phyloP scores from a whole-genome alignment of 768 basidiomycete genomes.

The Lactarius akahatsu region DNA sequence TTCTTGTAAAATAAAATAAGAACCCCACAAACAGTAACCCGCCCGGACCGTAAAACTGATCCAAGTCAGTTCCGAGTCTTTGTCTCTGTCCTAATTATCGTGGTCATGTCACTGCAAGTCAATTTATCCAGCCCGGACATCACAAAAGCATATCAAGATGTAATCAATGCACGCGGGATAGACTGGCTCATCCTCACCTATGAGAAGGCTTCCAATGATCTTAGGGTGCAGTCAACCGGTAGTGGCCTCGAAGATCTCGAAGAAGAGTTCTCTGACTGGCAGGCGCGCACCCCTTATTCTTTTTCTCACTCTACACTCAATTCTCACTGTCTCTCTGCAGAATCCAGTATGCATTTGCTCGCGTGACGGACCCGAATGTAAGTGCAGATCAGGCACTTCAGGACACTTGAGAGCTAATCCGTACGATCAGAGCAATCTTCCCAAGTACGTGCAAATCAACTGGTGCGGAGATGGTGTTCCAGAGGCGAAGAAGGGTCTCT shows the following conservation, averaged over 20 bases:
- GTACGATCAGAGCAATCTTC: conserved; percentile 61
- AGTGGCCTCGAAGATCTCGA: conserved; percentile 82
- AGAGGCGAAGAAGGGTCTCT: conserved; percentile 86
- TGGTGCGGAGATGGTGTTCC: conserved; percentile 99
- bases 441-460: conserved; percentile 93
- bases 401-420: neutral
- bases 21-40: no score
- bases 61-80: no score
- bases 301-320: conserved; percentile 10
- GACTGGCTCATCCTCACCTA: conserved; percentile 83
- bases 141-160: conserved; percentile 68
- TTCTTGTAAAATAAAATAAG: no score
- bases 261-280: conserved; percentile 94
- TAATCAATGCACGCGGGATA: conserved; percentile 62
- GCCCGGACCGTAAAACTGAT: neutral
- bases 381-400: conserved; percentile 31
- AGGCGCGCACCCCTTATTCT: conserved; percentile 48
- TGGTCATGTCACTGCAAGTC: conserved; percentile 71
- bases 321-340: conserved; percentile 41
- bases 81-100: neutral
- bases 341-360: conserved; percentile 90
- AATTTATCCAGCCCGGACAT: conserved; percentile 76
- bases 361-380: conserved; percentile 85
- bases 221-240: conserved; percentile 86
- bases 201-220: conserved; percentile 77